Base-by-base conservation (phyloP, 2,329 filamentous ascomycete genomes). In the Colletotrichum australisinense region DNA sequence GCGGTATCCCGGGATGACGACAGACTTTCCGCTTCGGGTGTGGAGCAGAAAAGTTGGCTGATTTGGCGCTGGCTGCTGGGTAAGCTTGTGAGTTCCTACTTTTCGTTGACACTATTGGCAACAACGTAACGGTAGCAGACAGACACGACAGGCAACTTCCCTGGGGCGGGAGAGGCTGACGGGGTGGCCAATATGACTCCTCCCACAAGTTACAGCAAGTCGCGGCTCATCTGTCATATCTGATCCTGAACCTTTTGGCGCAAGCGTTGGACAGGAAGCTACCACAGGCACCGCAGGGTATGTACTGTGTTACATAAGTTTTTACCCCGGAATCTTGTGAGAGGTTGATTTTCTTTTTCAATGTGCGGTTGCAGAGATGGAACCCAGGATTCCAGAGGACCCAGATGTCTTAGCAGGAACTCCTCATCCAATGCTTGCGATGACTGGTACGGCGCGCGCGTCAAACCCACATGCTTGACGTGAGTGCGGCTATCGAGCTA, bases 1-100 rank as follows among this genome's bases (percentile, higher is more conserved):
- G 67, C 71, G 71, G 71, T 71, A 73, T 73, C 71, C 71, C 9
- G 26, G 71, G 71, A 73, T 73, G 71, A 73, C 71, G 71, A 66
- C 71, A 73, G 67, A 66, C 59, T 71, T 73, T 73, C 67, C 70
- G 35, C 67, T 73, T 73, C 62, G 70, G 70, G 67, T 56, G 71
- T 71, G 71, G 71, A 73, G 67, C 56, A n/a, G 28, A 70, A 60
- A 70, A 65, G 35, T 57, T 56, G 53, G 67, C 46, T 65, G 67
- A 56, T 55, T 70, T 63, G 63, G 63, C 35, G 28, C 28, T 65
- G 60, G 70, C 57, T 52, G 52, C 53, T 60, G 52, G 55, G 67
- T 52, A 26, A 73, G 60, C 38, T 60, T 65, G 70, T 60, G 67
- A 24, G 59, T 55, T 32, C 35, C 53, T 30, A 26, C 52, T 65